phyloP scores from a whole-genome alignment of 495 filamentous ascomycete species.

The Hapsidospora chrysogenum region DNA sequence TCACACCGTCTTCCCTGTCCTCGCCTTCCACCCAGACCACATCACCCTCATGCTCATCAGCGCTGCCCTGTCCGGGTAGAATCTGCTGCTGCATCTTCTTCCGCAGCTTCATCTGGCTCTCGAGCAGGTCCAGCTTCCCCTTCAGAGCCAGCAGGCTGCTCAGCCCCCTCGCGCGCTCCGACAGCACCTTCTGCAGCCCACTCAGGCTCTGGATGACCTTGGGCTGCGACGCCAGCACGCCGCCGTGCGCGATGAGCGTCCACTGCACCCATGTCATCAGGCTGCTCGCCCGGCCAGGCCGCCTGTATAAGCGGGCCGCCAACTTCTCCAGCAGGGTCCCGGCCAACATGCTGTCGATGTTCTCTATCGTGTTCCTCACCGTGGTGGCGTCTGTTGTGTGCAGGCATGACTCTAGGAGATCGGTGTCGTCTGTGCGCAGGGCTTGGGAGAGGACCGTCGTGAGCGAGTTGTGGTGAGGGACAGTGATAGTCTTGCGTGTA shows the following conservation, averaged over 20 bases:
- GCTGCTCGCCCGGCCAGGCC: conserved; percentile 74
- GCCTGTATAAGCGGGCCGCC: conserved; percentile 70
- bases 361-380: conserved; percentile 75
- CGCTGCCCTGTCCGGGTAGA: conserved; percentile 23
- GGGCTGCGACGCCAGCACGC: conserved; percentile 68
- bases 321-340: conserved; percentile 62
- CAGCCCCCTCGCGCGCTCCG: conserved; percentile 70
- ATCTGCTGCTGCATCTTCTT: conserved; percentile 24
- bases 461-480: conserved; percentile 64
- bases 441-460: conserved; percentile 83
- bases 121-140: conserved; percentile 81
- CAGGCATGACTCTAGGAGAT: conserved; percentile 83
- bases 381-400: conserved; percentile 54
- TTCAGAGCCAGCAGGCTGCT: conserved; percentile 72
- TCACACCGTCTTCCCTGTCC: conserved; percentile 21
- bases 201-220: conserved; percentile 59
- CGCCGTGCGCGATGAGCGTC: conserved; percentile 88
- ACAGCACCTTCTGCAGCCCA: conserved; percentile 66
- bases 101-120: conserved; percentile 69
- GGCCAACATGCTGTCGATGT: conserved; percentile 71
- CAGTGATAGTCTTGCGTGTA: conserved; percentile 20
- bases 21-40: conserved; percentile 82
- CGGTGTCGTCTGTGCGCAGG: conserved; percentile 74
- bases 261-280: conserved; percentile 96
- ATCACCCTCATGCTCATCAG: conserved; percentile 43